Evolutionary conservation across 1,284 basidiomycete genomes (phyloP), one percentile per base, ranked within the genome.

Genomic region (Cryptococcus sp.): DNA sequence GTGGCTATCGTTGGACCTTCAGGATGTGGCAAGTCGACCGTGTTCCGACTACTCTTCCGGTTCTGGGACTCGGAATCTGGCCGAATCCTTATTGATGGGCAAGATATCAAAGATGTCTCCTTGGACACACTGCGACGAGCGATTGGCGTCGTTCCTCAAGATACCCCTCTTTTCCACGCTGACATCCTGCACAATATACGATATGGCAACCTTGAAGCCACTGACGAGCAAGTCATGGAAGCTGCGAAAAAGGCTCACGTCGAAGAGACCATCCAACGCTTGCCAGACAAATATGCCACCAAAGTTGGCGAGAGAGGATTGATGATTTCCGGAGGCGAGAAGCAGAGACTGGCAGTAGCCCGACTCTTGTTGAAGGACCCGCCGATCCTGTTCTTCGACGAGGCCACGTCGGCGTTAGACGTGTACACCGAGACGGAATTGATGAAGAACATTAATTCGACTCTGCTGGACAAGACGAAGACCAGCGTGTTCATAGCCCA

Each of bases 321-420:
- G 70, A 98, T 99, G 96, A 93, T 99, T 56, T 93, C 91, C 16
- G 95, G 95, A 0, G 95, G 96, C 0, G 95, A 99, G 82, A 98
- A 99, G 78, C 95, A 99, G 81, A 80, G 96, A 45, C 77, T 99
- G 63, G 96, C 95, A 0, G 91, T 99, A 15, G 96, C 95, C 5
- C 81, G 96, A 17, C 86, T 96, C 45, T 78, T 99, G 67, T 79
- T 99, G 50, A 98, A 98, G 80, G 89, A 99, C 75, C 92, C 95
- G 0, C 87, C 88, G 3, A 96, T 98, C 69, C 73, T 98, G 69
- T 97, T 99, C 81, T 98, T 99, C 70, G 95, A 99, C 72, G 95
- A 99, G 79, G 95, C 96, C 86, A 99, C 96, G 0, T 96, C 93
- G 0, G 93, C 95, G 0, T 79, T 99, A 58, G 96, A 99, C 72